Conservation (phyloP, 176 grass and related monocot species). For the Elymus sibiricus region DNA sequence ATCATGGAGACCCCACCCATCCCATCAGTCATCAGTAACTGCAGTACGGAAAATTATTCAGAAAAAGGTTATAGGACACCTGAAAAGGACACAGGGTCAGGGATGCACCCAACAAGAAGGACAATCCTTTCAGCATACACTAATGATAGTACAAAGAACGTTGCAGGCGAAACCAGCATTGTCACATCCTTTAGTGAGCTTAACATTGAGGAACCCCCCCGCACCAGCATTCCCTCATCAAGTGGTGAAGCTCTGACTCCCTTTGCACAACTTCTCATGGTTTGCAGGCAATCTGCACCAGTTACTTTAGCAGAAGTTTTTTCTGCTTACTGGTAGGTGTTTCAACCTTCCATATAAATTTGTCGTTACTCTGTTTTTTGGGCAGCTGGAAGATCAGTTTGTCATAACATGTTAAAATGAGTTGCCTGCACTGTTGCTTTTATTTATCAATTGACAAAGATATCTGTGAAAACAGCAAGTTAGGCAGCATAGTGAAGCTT, state of each 20-base stretch:
- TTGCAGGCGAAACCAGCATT: conserved; percentile 17
- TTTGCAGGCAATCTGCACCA: conserved; percentile 68
- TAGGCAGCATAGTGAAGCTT: conserved; percentile 60
- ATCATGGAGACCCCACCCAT: conserved; percentile 58
- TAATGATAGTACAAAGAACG: conserved; percentile 26
- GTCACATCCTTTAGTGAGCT: conserved; percentile 49
- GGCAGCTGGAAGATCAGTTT: not conserved
- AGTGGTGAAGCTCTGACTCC: conserved; percentile 55
- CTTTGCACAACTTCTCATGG: conserved; percentile 70
- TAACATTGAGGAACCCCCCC: conserved; percentile 40
- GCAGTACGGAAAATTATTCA: conserved; percentile 2
- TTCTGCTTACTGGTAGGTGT: conserved; percentile 72
- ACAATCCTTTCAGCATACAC: conserved; percentile 21
- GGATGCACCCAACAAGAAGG: conserved; percentile 1
- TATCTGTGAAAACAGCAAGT: conserved; percentile 46
- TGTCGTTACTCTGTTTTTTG: conserved; percentile 25
- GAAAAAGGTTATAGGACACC: conserved; percentile 41
- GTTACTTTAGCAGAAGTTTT: conserved; percentile 64
- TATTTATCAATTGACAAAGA: conserved; percentile 14
- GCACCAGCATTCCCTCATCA: conserved; percentile 30
- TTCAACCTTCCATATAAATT: conserved; percentile 12
- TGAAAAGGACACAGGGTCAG: conserved; percentile 30
- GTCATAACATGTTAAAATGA: conserved; percentile 2
- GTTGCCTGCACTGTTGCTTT: not conserved
- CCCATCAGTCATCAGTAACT: conserved; percentile 34